Conservation (phyloP, 371 early-diverging fungal species). For the Thermomucor indicae-seudaticae region DNA sequence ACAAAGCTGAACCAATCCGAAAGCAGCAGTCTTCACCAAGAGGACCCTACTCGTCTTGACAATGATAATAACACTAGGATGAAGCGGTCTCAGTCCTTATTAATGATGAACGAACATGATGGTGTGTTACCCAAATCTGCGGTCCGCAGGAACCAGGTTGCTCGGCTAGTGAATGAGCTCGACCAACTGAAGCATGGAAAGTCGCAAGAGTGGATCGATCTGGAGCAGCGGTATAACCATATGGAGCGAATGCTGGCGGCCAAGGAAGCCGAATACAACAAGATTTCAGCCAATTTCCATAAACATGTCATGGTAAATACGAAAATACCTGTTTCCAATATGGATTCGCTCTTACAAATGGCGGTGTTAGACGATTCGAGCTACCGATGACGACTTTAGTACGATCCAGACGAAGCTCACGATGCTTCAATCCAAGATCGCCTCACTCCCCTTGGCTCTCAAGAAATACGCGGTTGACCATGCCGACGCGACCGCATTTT, state of each 20-base stretch:
- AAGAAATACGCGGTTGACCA: slow-evolving; percentile 29
- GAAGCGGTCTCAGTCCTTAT: no score
- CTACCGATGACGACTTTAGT: slow-evolving; percentile 41
- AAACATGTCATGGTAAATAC: neutral
- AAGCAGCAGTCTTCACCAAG: no score
- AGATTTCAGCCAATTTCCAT: neutral
- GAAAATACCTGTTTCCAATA: neutral
- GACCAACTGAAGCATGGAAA: neutral
- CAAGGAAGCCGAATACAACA: neutral
- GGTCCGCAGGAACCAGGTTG: neutral
- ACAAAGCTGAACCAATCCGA: no score
- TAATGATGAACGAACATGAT: no score
- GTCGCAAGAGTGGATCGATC: neutral
- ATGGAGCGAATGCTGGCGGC: neutral
- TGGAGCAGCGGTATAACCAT: neutral
- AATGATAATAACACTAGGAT: no score
- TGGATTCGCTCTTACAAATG: neutral
- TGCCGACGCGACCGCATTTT: slow-evolving; percentile 15
- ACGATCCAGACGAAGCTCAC: slow-evolving; percentile 34
- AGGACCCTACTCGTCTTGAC: no score
- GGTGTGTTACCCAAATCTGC: neutral
- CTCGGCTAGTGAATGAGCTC: neutral
- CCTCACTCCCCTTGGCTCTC: slow-evolving; percentile 30
- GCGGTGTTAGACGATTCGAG: slow-evolving; percentile 19
- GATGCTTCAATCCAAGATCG: slow-evolving; percentile 35